A percentile compares a stretch with the other conserved stretches of the same genome.
Conservation (phyloP, 306 rosid genomes). For the Cicer cuneatum region DNA sequence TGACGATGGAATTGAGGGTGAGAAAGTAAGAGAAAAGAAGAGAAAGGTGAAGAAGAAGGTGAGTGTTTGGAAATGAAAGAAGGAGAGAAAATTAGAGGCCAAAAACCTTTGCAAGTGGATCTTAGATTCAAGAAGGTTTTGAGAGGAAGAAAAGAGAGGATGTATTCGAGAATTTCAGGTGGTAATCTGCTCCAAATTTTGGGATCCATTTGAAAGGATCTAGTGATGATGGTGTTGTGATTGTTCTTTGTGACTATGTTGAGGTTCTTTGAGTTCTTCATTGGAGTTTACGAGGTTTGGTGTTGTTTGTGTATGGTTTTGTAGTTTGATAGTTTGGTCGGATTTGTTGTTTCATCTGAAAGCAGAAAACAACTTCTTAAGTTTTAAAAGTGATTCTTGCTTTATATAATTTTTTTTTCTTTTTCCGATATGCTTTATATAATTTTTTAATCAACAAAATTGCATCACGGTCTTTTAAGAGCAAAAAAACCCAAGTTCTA, state of each 20-base stretch:
- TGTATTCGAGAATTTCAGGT: conserved; percentile 66
- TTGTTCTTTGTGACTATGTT: not conserved
- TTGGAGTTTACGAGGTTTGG: conserved; percentile 26
- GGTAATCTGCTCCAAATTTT: conserved; percentile 80
- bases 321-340: conserved; percentile 16
- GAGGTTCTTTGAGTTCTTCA: conserved; percentile 30
- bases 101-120: conserved; percentile 83
- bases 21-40: conserved; percentile 76
- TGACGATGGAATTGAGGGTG: conserved; percentile 74
- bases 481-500: too few species aligned
- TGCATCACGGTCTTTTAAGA: too few species aligned
- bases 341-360: conserved; percentile 10
- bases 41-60: conserved; percentile 56
- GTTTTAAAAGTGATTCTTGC: too few species aligned
- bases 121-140: conserved; percentile 65
- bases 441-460: too few species aligned
- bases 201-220: conserved; percentile 67
- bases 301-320: not conserved
- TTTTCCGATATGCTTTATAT: too few species aligned
- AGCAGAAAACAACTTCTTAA: not conserved
- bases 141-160: conserved; percentile 77
- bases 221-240: not conserved
- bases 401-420: too few species aligned
- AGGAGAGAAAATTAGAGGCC: conserved; percentile 73
- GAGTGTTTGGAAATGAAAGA: conserved; percentile 66